Base-by-base conservation (phyloP, 208 protist species). In the Leishmania arabica region DNA sequence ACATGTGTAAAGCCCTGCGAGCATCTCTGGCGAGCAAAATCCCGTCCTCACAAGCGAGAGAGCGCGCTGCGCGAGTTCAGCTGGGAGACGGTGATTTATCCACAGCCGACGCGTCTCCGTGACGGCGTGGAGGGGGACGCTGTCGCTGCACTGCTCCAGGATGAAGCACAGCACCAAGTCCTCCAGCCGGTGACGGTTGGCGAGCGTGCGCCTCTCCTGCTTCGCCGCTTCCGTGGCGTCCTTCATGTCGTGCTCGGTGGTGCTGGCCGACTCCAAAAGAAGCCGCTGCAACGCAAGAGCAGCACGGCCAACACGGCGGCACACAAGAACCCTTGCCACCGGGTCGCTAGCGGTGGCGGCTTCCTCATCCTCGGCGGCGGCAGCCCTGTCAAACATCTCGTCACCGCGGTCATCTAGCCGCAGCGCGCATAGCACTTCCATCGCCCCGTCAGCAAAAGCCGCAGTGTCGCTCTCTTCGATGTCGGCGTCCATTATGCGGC, bases 101-200 rank as follows among this genome's bases (percentile, higher is more conserved):
- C 78, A 79, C 47, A 60, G 27, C 60, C 70, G 84, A 42, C 84
- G 85, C 17, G 74, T 77, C 9, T 81, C 45, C 13, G 85, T 83
- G 51, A 83, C 40, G 21, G 70, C 72, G 64, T 88, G 68, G 42
- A 81, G 80, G 17, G 87, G 75, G 62, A 93, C 80, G 65, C 86
- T 90, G 83, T 96, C 95, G 19, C 69, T 80, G 84, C 84, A 92
- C 80, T 97, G 95, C 31, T 96, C 95, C 49, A 96, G 77, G 17
- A 96, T 79, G 84, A 95, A 95, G 76, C 91, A 91, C 21, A 96
- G 79, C 53, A 92, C 53, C 53, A 95, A 74, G 70, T 92, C 90
- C 62, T 79, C 75, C 47, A 83, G 15, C 37, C 58, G 49, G 49
- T 83, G 74, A 9, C 45, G 19, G 37, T 45, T 24, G 17, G 34